Conservation (phyloP, 495 filamentous ascomycete species). For the Podospora anserina region DNA sequence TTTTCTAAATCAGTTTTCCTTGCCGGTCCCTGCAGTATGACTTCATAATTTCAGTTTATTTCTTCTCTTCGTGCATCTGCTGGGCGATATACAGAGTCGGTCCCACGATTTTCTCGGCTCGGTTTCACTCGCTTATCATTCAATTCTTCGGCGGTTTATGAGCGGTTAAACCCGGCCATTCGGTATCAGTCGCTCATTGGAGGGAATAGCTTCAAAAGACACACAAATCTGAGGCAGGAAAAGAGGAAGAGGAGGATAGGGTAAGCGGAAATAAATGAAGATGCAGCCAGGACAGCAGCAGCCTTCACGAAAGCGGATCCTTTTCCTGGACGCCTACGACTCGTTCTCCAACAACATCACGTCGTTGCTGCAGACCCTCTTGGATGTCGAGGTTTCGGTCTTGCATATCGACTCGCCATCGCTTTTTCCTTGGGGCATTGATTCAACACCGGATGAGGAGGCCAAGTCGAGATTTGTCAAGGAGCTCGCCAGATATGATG, state of each 20-base stretch:
- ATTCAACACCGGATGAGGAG: slow-evolving; percentile 1
- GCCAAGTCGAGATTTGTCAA: slow-evolving; percentile 33
- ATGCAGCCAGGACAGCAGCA: slow-evolving; percentile 2
- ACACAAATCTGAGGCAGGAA: background rate
- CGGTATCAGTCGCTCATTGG: background rate
- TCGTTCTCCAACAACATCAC: slow-evolving; percentile 95
- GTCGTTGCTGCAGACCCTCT: slow-evolving; percentile 63
- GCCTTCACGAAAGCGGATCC: slow-evolving; percentile 45
- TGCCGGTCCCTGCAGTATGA: background rate
- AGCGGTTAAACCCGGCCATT: background rate
- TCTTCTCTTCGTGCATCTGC: background rate
- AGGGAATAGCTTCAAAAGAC: background rate
- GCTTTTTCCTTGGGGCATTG: slow-evolving; percentile 17
- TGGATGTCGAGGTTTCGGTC: slow-evolving; percentile 63
- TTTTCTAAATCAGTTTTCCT: background rate
- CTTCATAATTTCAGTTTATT: background rate
- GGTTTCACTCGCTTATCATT: background rate
- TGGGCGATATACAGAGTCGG: background rate
- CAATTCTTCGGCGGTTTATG: background rate
- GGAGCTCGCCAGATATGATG: slow-evolving; percentile 62
- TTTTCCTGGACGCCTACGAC: slow-evolving; percentile 92
- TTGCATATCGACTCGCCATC: slow-evolving; percentile 65
- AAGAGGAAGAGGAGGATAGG: background rate
- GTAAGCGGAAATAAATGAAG: background rate
- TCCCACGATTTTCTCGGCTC: no score